A percentile compares a stretch with the other conserved stretches of the same genome.
Evolutionary conservation across 345 rosid species (phyloP).

Genomic region (Brassica carinata): DNA sequence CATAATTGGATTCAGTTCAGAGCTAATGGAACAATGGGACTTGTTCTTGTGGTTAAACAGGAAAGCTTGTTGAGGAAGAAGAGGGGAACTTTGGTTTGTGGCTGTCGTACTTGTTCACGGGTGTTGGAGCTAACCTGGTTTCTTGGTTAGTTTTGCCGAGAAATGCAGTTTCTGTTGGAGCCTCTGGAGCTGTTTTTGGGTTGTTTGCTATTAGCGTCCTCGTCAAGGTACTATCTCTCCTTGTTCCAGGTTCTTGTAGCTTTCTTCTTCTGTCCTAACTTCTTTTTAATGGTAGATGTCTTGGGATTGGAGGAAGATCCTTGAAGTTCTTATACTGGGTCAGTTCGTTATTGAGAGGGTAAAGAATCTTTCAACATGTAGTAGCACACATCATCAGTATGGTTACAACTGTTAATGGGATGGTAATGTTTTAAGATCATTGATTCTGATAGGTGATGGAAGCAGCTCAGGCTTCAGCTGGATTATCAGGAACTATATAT

Average conservation of each 20-base stretch:
- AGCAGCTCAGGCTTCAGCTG: slow-evolving; percentile 92
- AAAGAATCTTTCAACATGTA: slow-evolving; percentile 15
- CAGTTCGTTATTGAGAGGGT: slow-evolving; percentile 90
- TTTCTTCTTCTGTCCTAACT: slow-evolving; percentile 8
- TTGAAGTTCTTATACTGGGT: slow-evolving; percentile 92
- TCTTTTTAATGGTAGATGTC: slow-evolving; percentile 58
- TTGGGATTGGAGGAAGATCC: slow-evolving; percentile 97
- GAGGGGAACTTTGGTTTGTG: slow-evolving; percentile 82
- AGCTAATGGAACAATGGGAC: slow-evolving; percentile 16
- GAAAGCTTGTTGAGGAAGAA: slow-evolving; percentile 96
- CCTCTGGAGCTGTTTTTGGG: slow-evolving; percentile 96
- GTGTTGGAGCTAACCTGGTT: slow-evolving; percentile 87
- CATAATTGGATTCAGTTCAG: slow-evolving; percentile 1
- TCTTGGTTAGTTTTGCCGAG: slow-evolving; percentile 92
- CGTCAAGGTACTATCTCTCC: slow-evolving; percentile 60
- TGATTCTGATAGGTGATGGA: slow-evolving; percentile 69
- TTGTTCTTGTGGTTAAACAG: slow-evolving; percentile 41
- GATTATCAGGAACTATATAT: slow-evolving; percentile 52
- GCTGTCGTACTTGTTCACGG: slow-evolving; percentile 78
- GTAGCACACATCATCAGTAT: not conserved
- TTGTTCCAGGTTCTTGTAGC: not conserved
- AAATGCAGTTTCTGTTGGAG: slow-evolving; percentile 89
- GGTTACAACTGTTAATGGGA: not conserved
- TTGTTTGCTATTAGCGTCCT: slow-evolving; percentile 86
- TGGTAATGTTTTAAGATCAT: not conserved